phyloP scores from a whole-genome alignment of 768 basidiomycete genomes.

The Cystofilobasidium macerans region DNA sequence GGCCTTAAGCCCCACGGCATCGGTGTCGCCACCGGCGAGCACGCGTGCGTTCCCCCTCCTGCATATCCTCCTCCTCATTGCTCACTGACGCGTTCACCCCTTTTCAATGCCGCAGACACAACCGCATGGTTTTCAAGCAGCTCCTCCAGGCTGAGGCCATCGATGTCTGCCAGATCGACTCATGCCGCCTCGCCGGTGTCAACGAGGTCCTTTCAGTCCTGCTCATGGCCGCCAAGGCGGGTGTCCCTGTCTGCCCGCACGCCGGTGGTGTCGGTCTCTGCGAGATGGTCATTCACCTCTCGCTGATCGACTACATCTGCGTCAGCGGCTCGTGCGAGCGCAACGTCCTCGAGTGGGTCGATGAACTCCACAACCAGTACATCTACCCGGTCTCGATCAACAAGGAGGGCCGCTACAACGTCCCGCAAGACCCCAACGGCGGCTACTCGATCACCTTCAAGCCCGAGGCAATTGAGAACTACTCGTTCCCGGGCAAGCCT shows the following conservation, averaged over 20 bases:
- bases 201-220: conserved; percentile 84
- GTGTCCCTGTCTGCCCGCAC: conserved; percentile 79
- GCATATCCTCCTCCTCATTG: not conserved
- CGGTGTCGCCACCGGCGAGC: conserved; percentile 87
- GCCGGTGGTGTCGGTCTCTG: conserved; percentile 79
- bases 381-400: conserved; percentile 81
- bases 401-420: conserved; percentile 69
- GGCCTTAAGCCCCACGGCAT: conserved; percentile 68
- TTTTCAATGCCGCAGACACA: conserved; percentile 43
- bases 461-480: conserved; percentile 65
- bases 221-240: conserved; percentile 80
- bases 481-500: conserved; percentile 51
- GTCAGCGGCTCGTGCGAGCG: conserved; percentile 85
- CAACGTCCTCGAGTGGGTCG: conserved; percentile 62
- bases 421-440: conserved; percentile 60
- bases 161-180: conserved; percentile 91
- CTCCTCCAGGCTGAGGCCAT: conserved; percentile 76
- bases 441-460: conserved; percentile 91
- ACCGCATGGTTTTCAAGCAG: conserved; percentile 89
- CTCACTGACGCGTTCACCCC: not conserved
- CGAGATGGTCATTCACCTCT: conserved; percentile 51
- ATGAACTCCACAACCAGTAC: conserved; percentile 83
- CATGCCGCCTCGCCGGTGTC: conserved; percentile 83
- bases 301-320: conserved; percentile 81
- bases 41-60: conserved; percentile 43